Percentiles rank a stretch among this genome's conserved stretches.
Conservation (phyloP, 106 monocot genomes). For the Alisma plantagoaquatica region DNA sequence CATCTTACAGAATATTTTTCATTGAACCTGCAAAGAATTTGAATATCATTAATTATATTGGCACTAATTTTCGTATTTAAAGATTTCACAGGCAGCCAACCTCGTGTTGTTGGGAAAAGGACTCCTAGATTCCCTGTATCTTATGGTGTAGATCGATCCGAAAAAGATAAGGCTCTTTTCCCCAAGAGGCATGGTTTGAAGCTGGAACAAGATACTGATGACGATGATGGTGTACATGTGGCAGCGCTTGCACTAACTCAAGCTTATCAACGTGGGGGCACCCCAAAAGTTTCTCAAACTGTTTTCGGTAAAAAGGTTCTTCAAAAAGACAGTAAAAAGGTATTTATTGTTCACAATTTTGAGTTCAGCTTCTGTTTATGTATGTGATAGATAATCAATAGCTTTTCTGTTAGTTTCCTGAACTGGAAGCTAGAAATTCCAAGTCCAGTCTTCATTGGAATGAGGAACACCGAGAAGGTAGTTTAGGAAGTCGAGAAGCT, state of each 20-base stretch:
- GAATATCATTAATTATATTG: too few relatives aligned
- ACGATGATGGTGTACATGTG: conserved; percentile 74
- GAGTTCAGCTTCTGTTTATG: too few relatives aligned
- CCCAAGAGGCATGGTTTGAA: conserved; percentile 26
- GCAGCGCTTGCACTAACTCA: conserved; percentile 83
- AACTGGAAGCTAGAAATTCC: conserved; percentile 38
- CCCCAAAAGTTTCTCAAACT: conserved; percentile 74
- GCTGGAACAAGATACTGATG: conserved; percentile 25
- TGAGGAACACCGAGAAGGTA: conserved; percentile 55
- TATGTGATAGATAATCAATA: too few relatives aligned
- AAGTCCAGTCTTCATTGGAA: conserved; percentile 27
- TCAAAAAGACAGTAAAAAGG: too few relatives aligned
- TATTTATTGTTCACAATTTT: too few relatives aligned
- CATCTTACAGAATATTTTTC: too few relatives aligned
- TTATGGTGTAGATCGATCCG: conserved; percentile 28
- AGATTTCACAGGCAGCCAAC: conserved; percentile 49
- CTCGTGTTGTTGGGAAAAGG: conserved; percentile 88
- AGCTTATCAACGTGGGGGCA: conserved; percentile 66
- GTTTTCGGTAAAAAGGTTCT: conserved; percentile 26
- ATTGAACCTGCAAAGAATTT: too few relatives aligned
- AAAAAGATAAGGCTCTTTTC: conserved; percentile 20
- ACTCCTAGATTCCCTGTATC: conserved; percentile 73
- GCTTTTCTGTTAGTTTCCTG: conserved; percentile 11
- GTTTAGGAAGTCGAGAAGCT: conserved; percentile 80
- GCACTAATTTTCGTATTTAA: too few relatives aligned